phyloP scores from a whole-genome alignment of 768 basidiomycete genomes.

The Aureoboletus auriporus region DNA sequence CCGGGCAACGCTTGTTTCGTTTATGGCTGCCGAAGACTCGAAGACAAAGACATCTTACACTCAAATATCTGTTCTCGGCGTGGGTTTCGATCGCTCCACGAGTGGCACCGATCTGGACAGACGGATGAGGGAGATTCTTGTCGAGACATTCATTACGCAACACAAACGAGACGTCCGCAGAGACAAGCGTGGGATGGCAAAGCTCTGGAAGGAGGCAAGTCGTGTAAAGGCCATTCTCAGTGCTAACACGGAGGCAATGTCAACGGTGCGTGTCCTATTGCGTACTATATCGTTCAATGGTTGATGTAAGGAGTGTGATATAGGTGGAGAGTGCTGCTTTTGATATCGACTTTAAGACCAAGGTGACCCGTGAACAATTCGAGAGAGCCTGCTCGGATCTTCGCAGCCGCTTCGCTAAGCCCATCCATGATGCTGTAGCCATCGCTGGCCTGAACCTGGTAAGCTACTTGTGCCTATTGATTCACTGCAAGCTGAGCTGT shows the following conservation, averaged over 20 bases:
- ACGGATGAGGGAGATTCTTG: conserved; percentile 75
- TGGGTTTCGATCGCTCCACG: conserved; percentile 72
- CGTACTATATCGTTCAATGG: neutral
- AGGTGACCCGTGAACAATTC: conserved; percentile 73
- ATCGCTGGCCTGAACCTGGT: conserved; percentile 67
- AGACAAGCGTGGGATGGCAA: conserved; percentile 85
- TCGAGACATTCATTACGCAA: conserved; percentile 70
- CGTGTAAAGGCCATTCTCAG: conserved; percentile 90
- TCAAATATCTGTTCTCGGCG: conserved; percentile 71
- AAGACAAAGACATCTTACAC: conserved; percentile 56
- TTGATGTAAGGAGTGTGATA: conserved; percentile 3
- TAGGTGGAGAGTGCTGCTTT: conserved; percentile 86
- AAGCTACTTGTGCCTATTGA: conserved; percentile 15
- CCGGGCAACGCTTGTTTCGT: conserved; percentile 72
- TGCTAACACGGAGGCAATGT: conserved; percentile 79
- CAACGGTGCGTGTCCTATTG: conserved; percentile 49
- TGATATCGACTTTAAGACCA: conserved; percentile 86
- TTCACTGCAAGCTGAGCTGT: neutral
- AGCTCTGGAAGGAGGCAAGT: conserved; percentile 90
- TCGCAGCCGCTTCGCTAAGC: conserved; percentile 56
- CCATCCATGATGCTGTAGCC: conserved; percentile 69
- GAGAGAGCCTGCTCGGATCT: conserved; percentile 72
- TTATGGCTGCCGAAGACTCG: conserved; percentile 45
- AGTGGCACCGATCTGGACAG: conserved; percentile 87
- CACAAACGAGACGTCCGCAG: conserved; percentile 62